phyloP scores from a whole-genome alignment of 2,329 filamentous ascomycete species.

The Cladophialophora psammophila region DNA sequence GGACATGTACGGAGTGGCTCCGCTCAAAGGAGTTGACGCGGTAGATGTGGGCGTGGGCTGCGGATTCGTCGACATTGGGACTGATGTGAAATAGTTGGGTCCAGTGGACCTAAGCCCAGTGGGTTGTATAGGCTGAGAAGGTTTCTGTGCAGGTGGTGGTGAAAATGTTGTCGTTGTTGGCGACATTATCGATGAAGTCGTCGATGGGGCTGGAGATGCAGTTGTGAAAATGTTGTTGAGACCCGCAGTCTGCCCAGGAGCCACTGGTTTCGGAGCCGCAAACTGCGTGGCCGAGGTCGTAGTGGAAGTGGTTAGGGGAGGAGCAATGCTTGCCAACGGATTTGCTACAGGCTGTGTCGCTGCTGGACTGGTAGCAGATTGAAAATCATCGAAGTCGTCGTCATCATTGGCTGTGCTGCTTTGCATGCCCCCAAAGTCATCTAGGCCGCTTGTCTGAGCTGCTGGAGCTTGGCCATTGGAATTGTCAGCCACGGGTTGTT shows the following conservation, averaged over 20 bases:
- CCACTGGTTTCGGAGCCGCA: conserved; percentile 82
- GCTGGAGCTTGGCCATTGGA: conserved; percentile 55
- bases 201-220: conserved; percentile 54
- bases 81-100: conserved; percentile 95
- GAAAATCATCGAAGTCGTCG: conserved; percentile 97
- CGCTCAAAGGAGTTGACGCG: conserved; percentile 40
- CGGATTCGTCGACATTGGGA: conserved; percentile 49
- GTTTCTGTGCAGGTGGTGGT: conserved; percentile 52
- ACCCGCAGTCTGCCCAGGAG: conserved; percentile 80
- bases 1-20: conserved; percentile 49
- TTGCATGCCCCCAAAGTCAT: conserved; percentile 54
- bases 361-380: conserved; percentile 75
- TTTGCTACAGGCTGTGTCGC: conserved; percentile 46
- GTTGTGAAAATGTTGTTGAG: conserved; percentile 83
- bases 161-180: conserved; percentile 62
- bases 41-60: conserved; percentile 41
- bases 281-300: conserved; percentile 69
- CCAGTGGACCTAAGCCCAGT: conserved; percentile 71
- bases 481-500: conserved; percentile 61
- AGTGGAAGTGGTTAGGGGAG: conserved; percentile 57
- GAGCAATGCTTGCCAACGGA: conserved; percentile 51
- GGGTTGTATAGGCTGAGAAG: conserved; percentile 59
- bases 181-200: conserved; percentile 66
- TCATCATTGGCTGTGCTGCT: conserved; percentile 62
- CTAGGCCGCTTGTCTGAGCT: conserved; percentile 50